These are phyloP conservation scores for Aristolochia contorta DNA, from an alignment of 164 flowering plant genomes.

Conservation along the genomic window DNA sequence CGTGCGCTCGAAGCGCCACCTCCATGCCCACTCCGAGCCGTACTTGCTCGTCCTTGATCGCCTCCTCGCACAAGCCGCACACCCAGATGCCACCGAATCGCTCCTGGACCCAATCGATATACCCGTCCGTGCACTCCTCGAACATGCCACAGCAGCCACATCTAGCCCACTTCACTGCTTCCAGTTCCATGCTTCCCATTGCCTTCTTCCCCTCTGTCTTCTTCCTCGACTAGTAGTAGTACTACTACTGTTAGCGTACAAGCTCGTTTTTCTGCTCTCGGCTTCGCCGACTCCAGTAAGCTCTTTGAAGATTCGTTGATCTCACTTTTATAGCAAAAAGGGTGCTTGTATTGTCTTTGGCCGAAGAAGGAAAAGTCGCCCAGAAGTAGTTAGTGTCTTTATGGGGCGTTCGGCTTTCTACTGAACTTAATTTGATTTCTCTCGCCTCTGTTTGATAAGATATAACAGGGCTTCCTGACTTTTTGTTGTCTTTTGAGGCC, in stretches of 20 bases:
- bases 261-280: neutral
- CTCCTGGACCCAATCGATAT: constrained; percentile 17
- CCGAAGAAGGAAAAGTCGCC: too few species aligned
- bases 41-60: constrained; percentile 21
- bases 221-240: neutral
- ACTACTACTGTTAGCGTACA: neutral
- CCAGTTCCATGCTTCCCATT: constrained; percentile 10
- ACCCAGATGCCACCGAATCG: constrained; percentile 17
- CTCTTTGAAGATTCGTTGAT: neutral
- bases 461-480: too few species aligned
- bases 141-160: constrained; percentile 22
- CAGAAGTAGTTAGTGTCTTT: too few species aligned
- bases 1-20: constrained; percentile 14
- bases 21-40: constrained; percentile 16
- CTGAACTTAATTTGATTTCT: too few species aligned
- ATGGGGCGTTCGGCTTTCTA: too few species aligned
- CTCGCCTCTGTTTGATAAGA: too few species aligned
- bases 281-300: neutral
- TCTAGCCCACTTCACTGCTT: constrained; percentile 11
- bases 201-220: neutral
- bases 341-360: too few species aligned
- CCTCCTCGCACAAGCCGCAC: constrained; percentile 20
- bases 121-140: constrained; percentile 20
- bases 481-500: too few species aligned
- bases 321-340: too few species aligned